Conservation (phyloP, 2,329 filamentous ascomycete species). For the Kalmusia sp. region DNA sequence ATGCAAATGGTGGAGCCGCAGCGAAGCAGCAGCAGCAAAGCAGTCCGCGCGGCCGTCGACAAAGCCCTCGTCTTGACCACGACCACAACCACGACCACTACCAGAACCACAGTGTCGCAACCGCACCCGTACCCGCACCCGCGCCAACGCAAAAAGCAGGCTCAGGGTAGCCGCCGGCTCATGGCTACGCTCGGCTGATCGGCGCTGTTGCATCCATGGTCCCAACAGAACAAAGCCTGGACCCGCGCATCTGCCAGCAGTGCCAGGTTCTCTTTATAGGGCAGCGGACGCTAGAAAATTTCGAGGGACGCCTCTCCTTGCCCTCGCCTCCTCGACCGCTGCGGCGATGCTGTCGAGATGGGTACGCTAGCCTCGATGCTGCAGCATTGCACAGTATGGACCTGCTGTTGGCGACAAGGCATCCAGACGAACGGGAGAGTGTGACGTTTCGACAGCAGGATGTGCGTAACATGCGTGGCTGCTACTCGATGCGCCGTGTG, state of each 20-base stretch:
- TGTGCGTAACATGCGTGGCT: not conserved
- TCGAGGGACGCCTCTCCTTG: constrained; percentile 2
- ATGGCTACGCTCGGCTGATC: constrained; percentile 11
- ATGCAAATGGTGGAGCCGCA: no score
- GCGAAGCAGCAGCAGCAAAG: no score
- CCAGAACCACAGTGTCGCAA: no score
- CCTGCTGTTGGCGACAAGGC: not conserved
- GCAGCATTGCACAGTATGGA: no score
- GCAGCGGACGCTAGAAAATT: constrained; percentile 12
- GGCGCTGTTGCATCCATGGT: constrained; percentile 5
- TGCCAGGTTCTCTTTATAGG: not conserved
- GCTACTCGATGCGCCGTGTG: not conserved
- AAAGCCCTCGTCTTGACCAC: no score
- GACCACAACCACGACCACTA: no score
- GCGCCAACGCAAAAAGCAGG: no score
- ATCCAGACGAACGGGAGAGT: not conserved
- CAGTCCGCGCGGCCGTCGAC: no score
- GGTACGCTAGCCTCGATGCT: no score
- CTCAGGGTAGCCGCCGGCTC: no score
- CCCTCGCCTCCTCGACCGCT: not conserved
- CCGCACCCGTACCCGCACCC: no score
- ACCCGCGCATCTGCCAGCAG: constrained; percentile 2
- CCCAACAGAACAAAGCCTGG: constrained; percentile 13
- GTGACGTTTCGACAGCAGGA: not conserved
- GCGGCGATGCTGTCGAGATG: not conserved